Base-by-base conservation (phyloP, 768 basidiomycete genomes). In the Boletus rubroflammeus region DNA sequence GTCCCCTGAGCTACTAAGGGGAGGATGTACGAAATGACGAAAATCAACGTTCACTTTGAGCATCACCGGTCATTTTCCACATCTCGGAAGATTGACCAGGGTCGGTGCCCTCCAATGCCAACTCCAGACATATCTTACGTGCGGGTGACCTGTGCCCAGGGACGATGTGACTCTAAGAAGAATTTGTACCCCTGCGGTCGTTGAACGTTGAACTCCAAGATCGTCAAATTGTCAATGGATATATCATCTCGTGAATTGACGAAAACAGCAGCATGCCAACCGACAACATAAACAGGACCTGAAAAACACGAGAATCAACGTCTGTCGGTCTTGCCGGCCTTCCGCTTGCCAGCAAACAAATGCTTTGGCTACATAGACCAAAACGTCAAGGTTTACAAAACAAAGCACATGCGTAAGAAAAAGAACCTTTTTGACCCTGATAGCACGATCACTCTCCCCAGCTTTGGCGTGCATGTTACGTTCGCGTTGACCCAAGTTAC, bases 391-490 rank as follows among this genome's bases (percentile, higher is more conserved):
- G 11, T 11, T 38, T 19, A 25, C 10, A 28, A 15, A 11, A 40
- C 5, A 3, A 47, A 13, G 11, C 0, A 34, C 8, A 42, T 2
- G n/a, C 19, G 19, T n/a, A 13, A 19, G n/a, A 14, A 7, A 13
- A 75, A 79, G 13, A 48, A 91, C 91, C 90, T 88, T 92, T 80
- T 92, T 92, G 58, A 78, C 79, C 66, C 75, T 80, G 74, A 93
- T 93, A 11, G 80, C 80, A 60, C 90, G 84, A 75, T 95, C 93
- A 54, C 82, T 78, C 79, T 99, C 96, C 54, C 90, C 91, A 36
- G 94, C 95, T 68, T 88, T 92, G 25, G 93, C 96, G 41, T 85
- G 79, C 78, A 84, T 83, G 70, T 96, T 96, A 55, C 93, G 87
- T 50, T 81, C 81, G 61, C 96, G 80, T 69, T 96, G 93, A 6